Base-by-base conservation (phyloP, 78 protist species). In the Isochrysis galbana region DNA sequence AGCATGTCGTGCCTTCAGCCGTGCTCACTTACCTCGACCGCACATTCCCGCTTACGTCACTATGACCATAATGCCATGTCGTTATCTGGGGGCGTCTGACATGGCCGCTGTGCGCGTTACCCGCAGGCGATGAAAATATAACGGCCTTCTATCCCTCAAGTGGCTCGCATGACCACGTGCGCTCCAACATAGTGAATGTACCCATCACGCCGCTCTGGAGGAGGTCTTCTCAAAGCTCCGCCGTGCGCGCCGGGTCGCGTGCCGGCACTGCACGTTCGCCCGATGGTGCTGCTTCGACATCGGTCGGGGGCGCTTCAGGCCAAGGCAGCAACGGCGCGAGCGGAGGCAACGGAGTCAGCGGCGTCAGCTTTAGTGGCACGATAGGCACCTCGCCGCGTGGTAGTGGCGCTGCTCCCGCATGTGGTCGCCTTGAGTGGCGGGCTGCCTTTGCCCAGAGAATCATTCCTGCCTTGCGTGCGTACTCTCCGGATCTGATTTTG, bases 341-440 rank as follows among this genome's bases (percentile, higher is more conserved):
- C 67, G 67, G 32, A 10, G 32, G 67, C 67, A 54, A 10, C 10
- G 10, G 67, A 10, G 67, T 54, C 10, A 10, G 67, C 19, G 67
- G 32, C 10, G 32, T 10, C 67, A 54, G n/a, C n/a, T n/a, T n/a
- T n/a, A n/a, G n/a, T 54, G 67, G 19, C 67, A 54, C 10, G 67
- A 10, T 10, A 21, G 19, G 67, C 10, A 54, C 67, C 10, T 54
- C 32, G 67, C 10, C 19, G 10, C 67, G 67, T 54, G 67, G 32
- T 54, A 21, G 32, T 19, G 19, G 19, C 19, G 10, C 32, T 19
- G 10, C 67, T 21, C 67, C 19, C 19, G 10, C 67, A 54, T 39
- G 47, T 7, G 84, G 84, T 26, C 44, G 84, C 32, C 34, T 29
- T 32, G 84, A 77, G 84, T 77, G 84, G 84, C 84, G 84, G 34